phyloP scores from a whole-genome alignment of 2,329 filamentous ascomycete species.

The Scolecobasidium constrictum region DNA sequence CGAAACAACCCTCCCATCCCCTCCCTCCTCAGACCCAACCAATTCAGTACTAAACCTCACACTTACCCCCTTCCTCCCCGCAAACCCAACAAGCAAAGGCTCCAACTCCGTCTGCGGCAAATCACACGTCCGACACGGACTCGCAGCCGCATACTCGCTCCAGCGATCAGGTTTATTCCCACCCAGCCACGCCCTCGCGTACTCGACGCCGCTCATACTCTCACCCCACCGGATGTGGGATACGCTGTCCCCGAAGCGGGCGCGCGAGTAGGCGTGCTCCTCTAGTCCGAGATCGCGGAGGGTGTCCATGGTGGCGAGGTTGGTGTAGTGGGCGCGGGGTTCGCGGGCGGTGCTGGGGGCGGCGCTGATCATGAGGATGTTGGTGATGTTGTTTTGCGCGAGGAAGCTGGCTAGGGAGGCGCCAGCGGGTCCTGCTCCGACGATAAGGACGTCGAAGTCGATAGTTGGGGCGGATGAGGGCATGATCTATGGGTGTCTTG shows the following conservation, averaged over 20 bases:
- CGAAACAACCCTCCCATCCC: background rate
- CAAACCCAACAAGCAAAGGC: background rate
- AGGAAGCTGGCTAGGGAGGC: conserved; percentile 45
- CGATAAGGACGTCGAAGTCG: conserved; percentile 40
- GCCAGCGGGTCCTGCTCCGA: conserved; percentile 44
- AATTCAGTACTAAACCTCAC: background rate
- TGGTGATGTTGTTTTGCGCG: conserved; percentile 13
- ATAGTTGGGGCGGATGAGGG: too few relatives aligned
- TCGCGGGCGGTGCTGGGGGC: too few relatives aligned
- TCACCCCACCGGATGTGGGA: too few relatives aligned
- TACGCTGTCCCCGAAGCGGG: too few relatives aligned
- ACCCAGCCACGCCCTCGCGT: background rate
- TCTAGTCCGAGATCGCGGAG: too few relatives aligned
- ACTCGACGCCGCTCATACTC: too few relatives aligned
- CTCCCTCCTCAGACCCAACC: background rate
- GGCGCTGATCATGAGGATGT: background rate
- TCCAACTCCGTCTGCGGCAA: background rate
- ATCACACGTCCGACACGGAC: background rate
- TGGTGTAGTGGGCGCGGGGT: too few relatives aligned
- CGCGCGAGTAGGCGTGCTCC: too few relatives aligned
- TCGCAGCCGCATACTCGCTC: background rate
- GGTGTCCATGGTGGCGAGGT: too few relatives aligned
- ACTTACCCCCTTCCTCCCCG: background rate
- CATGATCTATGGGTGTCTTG: conserved; percentile 15
- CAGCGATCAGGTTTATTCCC: background rate